Evolutionary conservation across 129 eudicot genomes (phyloP), one percentile per base, ranked within the genome.

Genomic region (Rutidosis leptorrhynchoides): DNA sequence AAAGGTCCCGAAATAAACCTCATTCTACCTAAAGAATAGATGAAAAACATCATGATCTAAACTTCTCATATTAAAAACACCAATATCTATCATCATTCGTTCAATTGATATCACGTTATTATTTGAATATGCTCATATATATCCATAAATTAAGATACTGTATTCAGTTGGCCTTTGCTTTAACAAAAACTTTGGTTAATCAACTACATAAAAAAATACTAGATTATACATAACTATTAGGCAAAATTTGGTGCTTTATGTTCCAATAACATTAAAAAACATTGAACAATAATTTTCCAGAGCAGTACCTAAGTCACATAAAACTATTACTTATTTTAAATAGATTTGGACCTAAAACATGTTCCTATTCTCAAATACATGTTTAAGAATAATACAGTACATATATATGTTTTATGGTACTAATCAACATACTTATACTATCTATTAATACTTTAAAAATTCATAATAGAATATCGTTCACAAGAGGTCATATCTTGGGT

Each of bases 21-120:
- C 53, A 32, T 11, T 74, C 79, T 73, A 74, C 73, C 79, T 74
- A 58, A n/a, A 67, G 48, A 5, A 57, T 16, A 45, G 45, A 58
- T 46, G 67, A 42, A 9, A 70, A 42, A 57, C 20, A 68, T 24
- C 24, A 55, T 37, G 19, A 68, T 5, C 27, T 20, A 22, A 67
- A 21, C 59, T 33, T 33, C 15, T 11, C 2, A 2, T 14, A 32
- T 16, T 51, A 22, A 19, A 29, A 1, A 0, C 28, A 26, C 27
- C 40, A 62, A 49, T 22, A 72, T 62, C 16, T 14, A 51, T 61
- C 29, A 21, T 26, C n/a, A 11, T 43, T 70, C 58, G n/a, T 9
- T 69, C 57, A 57, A 24, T 65, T 11, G 45, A 16, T 37, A 37
- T 37, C 23, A 52, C 23, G 26, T 7, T 5, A 23, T 21, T 25